phyloP scores from a whole-genome alignment of 306 rosid genomes.

The Fragaria vesca region DNA sequence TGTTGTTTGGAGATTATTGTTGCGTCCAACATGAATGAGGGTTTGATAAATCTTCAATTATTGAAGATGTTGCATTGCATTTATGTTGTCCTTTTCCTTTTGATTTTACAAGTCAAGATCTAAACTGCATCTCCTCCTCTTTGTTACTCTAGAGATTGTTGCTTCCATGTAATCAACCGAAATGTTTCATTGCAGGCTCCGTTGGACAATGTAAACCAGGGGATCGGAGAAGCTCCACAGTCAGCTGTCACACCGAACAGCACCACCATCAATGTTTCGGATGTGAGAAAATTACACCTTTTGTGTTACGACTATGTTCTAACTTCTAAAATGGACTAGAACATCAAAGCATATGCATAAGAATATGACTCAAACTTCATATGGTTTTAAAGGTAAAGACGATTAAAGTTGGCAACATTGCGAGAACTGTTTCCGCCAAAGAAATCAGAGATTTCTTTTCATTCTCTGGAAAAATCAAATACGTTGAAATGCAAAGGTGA shows the following conservation, averaged over 20 bases:
- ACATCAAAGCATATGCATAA: not conserved
- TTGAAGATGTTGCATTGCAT: not conserved
- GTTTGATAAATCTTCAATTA: constrained; percentile 7
- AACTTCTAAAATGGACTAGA: not conserved
- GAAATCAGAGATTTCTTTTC: constrained; percentile 85
- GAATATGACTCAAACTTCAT: constrained; percentile 19
- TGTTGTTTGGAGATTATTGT: not conserved
- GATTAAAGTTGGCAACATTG: constrained; percentile 71
- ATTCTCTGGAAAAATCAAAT: constrained; percentile 72
- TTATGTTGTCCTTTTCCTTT: not conserved
- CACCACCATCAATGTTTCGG: constrained; percentile 49
- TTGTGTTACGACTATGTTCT: not conserved
- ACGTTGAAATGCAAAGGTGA: constrained; percentile 79
- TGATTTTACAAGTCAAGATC: not conserved
- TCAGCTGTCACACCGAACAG: constrained; percentile 41
- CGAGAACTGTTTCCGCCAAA: constrained; percentile 43
- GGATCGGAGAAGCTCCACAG: constrained; percentile 39
- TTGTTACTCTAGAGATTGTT: not conserved
- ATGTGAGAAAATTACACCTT: constrained; percentile 37
- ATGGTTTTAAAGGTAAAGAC: constrained; percentile 55
- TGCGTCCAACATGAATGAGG: not conserved
- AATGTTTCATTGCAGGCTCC: constrained; percentile 38
- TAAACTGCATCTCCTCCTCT: not conserved
- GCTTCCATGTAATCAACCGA: not conserved
- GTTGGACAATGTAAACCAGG: constrained; percentile 32